A percentile compares a stretch with the other conserved stretches of the same genome.
phyloP scores from a whole-genome alignment of 495 filamentous ascomycete species.

The Penicillium odoratum region DNA sequence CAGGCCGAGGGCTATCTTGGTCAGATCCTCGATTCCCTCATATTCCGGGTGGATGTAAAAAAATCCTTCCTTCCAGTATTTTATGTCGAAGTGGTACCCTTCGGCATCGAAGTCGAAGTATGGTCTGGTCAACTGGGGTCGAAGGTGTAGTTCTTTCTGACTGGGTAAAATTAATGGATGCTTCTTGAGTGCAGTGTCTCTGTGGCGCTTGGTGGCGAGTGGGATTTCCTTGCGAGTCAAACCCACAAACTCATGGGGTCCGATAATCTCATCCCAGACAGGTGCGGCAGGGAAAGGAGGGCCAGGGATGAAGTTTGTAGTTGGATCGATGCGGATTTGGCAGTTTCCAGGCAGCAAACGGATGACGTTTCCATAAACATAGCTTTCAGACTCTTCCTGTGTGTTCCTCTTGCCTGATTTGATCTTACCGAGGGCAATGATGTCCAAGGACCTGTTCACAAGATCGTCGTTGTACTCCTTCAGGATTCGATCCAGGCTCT shows the following conservation, averaged over 20 bases:
- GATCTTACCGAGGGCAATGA: not conserved
- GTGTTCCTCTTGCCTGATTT: not conserved
- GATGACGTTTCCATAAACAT: not conserved
- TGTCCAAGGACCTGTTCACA: not conserved
- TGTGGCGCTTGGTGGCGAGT: not conserved
- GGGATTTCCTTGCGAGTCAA: not conserved
- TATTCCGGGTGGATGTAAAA: not conserved
- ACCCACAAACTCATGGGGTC: not conserved
- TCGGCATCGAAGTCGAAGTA: not conserved
- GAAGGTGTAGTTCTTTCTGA: not conserved
- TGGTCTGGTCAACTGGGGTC: not conserved
- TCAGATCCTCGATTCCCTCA: not conserved
- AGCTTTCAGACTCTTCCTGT: not conserved
- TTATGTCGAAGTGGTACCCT: not conserved
- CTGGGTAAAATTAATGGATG: not conserved
- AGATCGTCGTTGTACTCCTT: not conserved
- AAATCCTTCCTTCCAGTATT: not conserved
- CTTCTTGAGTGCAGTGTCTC: not conserved
- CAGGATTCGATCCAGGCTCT: not conserved
- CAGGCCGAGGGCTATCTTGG: not conserved
- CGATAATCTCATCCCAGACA: not conserved
- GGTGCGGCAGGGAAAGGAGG: not conserved
- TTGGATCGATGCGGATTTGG: not conserved
- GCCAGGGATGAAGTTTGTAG: not conserved
- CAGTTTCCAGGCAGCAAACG: not conserved